Evolutionary conservation across 768 basidiomycete genomes (phyloP), one percentile per base, ranked within the genome.

Genomic region (Lactifluus echinatus): DNA sequence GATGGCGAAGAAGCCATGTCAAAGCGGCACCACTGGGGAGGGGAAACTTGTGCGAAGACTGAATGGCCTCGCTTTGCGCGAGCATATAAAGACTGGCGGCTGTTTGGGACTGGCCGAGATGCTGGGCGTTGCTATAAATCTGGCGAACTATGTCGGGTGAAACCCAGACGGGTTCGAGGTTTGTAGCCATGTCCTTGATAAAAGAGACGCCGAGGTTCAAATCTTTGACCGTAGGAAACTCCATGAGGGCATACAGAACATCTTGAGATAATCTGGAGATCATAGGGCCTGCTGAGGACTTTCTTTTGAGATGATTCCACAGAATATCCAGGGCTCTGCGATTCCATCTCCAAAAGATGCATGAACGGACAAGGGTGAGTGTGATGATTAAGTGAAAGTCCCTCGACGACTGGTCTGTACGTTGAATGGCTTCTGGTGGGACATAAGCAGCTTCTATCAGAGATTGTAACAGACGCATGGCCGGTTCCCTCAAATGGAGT

Each of bases 291-390:
- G 64, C 55, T 3, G 63, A 58, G 55, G 66, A 60, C 55, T 60
- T 64, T 23, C 64, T 65, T 43, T 65, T 53, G 52, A 71, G 60
- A 53, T 66, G 66, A 6, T 66, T 60, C 3, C 64, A 65, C 43
- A 82, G 65, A 29, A 82, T 67, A 8, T 55, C 63, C 12, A 73
- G 65, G 1, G 79, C 80, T 37, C 74, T 70, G 26, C 64, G 53
- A 48, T 72, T 69, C 80, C 79, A 84, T 40, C 75, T 71, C 79
- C 80, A 84, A 60, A 77, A 72, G 37, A 82, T 63, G 59, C 79
- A 77, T 7, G 83, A 73, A 44, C 76, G 75, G 10, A 79, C 72
- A 33, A 84, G 65, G 12, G 79, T 73, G 24, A 76, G 71, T 23
- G 72, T 70, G 23, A 85, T 69, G 50, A 84, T 77, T 19, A 76